These are phyloP conservation scores for Fusarium sarcochroum DNA, from an alignment of 2,329 filamentous ascomycete species.

Conservation along the genomic window DNA sequence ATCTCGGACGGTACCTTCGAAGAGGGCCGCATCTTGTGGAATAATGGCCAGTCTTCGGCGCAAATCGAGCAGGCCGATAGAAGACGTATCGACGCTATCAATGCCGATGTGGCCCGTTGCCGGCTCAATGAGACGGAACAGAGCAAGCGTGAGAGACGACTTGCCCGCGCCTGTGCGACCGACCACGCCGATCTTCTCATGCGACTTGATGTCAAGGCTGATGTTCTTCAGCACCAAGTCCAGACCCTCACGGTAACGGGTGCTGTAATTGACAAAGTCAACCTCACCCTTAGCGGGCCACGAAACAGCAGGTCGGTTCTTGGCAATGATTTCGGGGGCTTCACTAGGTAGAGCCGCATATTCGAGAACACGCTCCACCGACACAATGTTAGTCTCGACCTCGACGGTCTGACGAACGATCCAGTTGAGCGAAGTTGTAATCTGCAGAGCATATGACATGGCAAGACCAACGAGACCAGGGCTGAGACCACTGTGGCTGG, in stretches of 20 bases:
- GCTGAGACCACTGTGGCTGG: slow-evolving; percentile 73
- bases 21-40: slow-evolving; percentile 95
- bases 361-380: slow-evolving; percentile 96
- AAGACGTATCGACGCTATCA: slow-evolving; percentile 89
- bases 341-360: slow-evolving; percentile 93
- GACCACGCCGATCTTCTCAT: slow-evolving; percentile 98
- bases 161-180: slow-evolving; percentile 97
- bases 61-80: slow-evolving; percentile 90
- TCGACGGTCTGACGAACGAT: slow-evolving; percentile 98
- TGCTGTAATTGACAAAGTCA: slow-evolving; percentile 93
- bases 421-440: slow-evolving; percentile 98
- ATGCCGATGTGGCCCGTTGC: slow-evolving; percentile 87
- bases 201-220: slow-evolving; percentile 91
- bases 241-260: slow-evolving; percentile 89
- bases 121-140: slow-evolving; percentile 97
- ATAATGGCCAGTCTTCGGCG: slow-evolving; percentile 94
- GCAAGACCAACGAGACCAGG: slow-evolving; percentile 88
- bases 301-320: slow-evolving; percentile 86
- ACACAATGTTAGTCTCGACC: slow-evolving; percentile 99
- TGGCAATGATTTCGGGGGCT: slow-evolving; percentile 92
- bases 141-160: slow-evolving; percentile 89
- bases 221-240: slow-evolving; percentile 95
- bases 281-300: slow-evolving; percentile 94
- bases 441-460: slow-evolving; percentile 98
- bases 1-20: slow-evolving; percentile 92